Percentiles rank a stretch among this genome's conserved stretches.
These are phyloP conservation scores for Wallacemonas collosoma DNA, from an alignment of 208 protist species.

Conservation along the genomic window DNA sequence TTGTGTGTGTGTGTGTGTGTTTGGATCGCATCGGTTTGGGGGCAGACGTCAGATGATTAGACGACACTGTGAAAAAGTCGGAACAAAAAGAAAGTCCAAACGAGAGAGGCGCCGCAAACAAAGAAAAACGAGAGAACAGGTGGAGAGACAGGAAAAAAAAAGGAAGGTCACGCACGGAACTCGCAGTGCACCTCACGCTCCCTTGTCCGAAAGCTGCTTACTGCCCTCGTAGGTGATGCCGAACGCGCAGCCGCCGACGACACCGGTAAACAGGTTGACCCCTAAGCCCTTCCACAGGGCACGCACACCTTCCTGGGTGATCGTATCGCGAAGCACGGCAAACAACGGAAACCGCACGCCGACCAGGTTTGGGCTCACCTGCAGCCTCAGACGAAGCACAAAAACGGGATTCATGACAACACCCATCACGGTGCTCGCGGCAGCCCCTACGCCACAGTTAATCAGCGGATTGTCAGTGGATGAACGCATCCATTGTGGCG, in stretches of 20 bases:
- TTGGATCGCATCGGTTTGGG: neutral
- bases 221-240: constrained; percentile 81
- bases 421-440: constrained; percentile 63
- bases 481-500: constrained; percentile 57
- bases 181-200: neutral
- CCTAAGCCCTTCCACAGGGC: constrained; percentile 75
- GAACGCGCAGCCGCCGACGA: constrained; percentile 72
- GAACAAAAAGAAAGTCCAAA: constrained; percentile 12
- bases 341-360: constrained; percentile 48
- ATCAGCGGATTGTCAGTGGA: constrained; percentile 73
- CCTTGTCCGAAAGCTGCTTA: constrained; percentile 76
- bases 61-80: neutral
- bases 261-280: constrained; percentile 64
- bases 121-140: no score
- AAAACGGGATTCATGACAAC: constrained; percentile 83
- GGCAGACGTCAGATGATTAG: neutral
- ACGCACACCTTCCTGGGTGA: constrained; percentile 55
- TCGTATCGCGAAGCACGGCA: constrained; percentile 44
- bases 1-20: no score
- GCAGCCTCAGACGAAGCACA: constrained; percentile 74
- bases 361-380: constrained; percentile 43
- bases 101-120: neutral
- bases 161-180: no score
- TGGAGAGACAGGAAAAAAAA: no score
- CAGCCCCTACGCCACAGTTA: constrained; percentile 64